phyloP scores from a whole-genome alignment of 805 yeast species.

The Candida arabinofermentans region DNA sequence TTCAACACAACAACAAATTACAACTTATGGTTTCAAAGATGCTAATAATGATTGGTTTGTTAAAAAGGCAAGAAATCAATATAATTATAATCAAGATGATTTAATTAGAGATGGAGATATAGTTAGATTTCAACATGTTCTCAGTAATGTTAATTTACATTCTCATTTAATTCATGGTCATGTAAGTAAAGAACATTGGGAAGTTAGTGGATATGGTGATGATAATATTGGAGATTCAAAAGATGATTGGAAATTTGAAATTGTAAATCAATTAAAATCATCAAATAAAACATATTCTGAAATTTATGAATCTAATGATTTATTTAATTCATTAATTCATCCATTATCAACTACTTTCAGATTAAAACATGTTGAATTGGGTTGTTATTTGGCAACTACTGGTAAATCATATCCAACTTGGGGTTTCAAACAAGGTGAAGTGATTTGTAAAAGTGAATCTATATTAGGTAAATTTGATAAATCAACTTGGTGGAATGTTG shows the following conservation, averaged over 20 bases:
- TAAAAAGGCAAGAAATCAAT: slow-evolving; percentile 33
- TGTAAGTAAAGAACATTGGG: slow-evolving; percentile 43
- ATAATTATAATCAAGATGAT: slow-evolving; percentile 10
- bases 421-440: slow-evolving; percentile 98
- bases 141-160: slow-evolving; percentile 65
- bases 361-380: slow-evolving; percentile 59
- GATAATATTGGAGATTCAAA: slow-evolving; percentile 60
- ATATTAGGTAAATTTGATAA: slow-evolving; percentile 38
- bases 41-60: slow-evolving; percentile 71
- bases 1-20: slow-evolving; percentile 89
- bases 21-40: slow-evolving; percentile 94
- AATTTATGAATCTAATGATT: slow-evolving; percentile 28
- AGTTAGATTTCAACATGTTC: slow-evolving; percentile 59
- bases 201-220: slow-evolving; percentile 74
- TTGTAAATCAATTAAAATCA: slow-evolving; percentile 49
- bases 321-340: slow-evolving; percentile 51
- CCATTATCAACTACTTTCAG: slow-evolving; percentile 84
- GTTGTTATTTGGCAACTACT: slow-evolving; percentile 83
- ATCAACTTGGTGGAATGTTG: slow-evolving; percentile 79
- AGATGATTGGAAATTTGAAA: slow-evolving; percentile 76
- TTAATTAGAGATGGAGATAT: slow-evolving; percentile 54
- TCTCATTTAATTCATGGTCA: slow-evolving; percentile 67
- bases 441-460: slow-evolving; percentile 57
- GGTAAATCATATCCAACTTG: slow-evolving; percentile 84
- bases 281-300: slow-evolving; percentile 23